Conservation (phyloP, 2,329 filamentous ascomycete genomes). For the Diaporthe velutina region DNA sequence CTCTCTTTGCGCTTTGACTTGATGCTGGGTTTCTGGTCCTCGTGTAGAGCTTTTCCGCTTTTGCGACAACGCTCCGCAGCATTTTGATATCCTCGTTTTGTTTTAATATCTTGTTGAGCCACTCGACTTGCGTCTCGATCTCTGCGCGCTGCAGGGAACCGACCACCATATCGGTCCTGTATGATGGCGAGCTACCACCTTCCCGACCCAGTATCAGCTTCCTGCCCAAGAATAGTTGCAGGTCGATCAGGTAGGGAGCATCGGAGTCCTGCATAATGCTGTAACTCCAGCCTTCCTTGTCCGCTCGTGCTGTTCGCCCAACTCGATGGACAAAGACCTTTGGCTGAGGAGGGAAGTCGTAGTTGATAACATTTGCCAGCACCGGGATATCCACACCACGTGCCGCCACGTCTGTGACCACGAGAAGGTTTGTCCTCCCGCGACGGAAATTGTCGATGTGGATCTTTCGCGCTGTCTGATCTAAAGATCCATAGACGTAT, state of each 20-base stretch:
- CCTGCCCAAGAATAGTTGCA: constrained; percentile 94
- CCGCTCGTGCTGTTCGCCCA: constrained; percentile 94
- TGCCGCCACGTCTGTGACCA: constrained; percentile 96
- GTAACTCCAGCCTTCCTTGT: constrained; percentile 93
- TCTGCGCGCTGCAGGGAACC: constrained; percentile 80
- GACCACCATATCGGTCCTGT: constrained; percentile 85
- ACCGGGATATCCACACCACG: constrained; percentile 98
- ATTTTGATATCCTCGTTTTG: constrained; percentile 80
- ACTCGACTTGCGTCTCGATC: constrained; percentile 83
- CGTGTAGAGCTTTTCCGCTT: constrained; percentile 94
- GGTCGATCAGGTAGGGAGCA: constrained; percentile 90
- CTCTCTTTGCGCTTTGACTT: constrained; percentile 87
- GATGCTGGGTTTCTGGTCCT: constrained; percentile 92
- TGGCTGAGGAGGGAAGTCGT: constrained; percentile 95
- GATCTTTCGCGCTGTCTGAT: constrained; percentile 91
- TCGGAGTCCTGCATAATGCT: constrained; percentile 91
- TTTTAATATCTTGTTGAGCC: constrained; percentile 81
- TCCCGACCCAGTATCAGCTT: constrained; percentile 82
- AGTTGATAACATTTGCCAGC: constrained; percentile 97
- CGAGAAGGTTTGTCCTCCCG: constrained; percentile 88
- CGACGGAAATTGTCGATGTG: constrained; percentile 91
- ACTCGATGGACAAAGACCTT: constrained; percentile 98
- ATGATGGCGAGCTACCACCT: constrained; percentile 70
- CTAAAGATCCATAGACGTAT: constrained; percentile 93
- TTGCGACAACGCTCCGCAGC: constrained; percentile 80